These are phyloP conservation scores for Tricholoma matsutake DNA, from an alignment of 768 basidiomycete species.

Conservation along the genomic window DNA sequence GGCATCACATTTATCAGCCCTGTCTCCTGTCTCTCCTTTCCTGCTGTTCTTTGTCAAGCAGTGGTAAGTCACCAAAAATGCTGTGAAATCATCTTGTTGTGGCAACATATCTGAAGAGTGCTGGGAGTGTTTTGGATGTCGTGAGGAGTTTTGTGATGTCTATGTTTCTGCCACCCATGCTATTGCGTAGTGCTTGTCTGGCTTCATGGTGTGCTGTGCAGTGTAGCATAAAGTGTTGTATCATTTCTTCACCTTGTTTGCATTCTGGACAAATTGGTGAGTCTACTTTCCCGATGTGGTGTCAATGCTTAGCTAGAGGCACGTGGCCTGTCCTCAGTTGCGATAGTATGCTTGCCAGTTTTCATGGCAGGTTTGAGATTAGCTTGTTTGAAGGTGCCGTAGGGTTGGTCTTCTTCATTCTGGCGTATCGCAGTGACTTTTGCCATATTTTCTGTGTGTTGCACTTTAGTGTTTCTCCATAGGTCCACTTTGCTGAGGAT, in stretches of 20 bases:
- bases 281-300: no score
- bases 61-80: background rate
- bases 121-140: background rate
- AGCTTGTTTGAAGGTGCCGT: slow-evolving; percentile 9
- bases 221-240: no score
- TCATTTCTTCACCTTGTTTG: no score
- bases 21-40: background rate
- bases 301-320: slow-evolving; percentile 25
- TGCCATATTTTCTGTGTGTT: no score
- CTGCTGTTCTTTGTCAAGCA: background rate
- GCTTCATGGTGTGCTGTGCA: no score
- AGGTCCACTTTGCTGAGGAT: background rate
- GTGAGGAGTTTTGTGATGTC: no score
- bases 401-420: no score
- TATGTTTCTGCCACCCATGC: no score
- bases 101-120: background rate
- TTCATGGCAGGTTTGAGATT: slow-evolving; percentile 15
- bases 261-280: no score
- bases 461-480: background rate
- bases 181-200: no score
- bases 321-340: slow-evolving; percentile 32
- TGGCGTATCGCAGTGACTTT: no score
- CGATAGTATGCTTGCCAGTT: no score
- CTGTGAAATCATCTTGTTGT: background rate
- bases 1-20: background rate